Percentiles rank a stretch among this genome's conserved stretches.
Conservation (phyloP, 805 yeast species). For the Hanseniaspora taiwanica region DNA sequence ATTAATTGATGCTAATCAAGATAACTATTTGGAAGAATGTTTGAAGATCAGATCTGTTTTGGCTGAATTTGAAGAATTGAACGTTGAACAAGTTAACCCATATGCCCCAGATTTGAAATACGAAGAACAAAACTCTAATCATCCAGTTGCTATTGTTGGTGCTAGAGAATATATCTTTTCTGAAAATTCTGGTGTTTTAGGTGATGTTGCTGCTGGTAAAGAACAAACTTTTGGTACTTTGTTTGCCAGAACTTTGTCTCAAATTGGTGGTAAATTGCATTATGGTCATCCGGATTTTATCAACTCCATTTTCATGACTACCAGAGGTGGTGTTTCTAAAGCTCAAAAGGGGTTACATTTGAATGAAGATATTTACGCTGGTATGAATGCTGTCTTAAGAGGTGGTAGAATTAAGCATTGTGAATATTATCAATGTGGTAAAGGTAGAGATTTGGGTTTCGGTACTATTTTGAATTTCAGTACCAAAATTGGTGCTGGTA, state of each 20-base stretch:
- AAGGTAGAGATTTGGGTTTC: constrained; percentile 81
- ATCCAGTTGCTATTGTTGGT: constrained; percentile 77
- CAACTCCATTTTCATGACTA: constrained; percentile 62
- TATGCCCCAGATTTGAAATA: constrained; percentile 61
- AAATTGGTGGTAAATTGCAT: constrained; percentile 75
- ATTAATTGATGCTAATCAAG: constrained; percentile 78
- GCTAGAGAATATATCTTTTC: constrained; percentile 82
- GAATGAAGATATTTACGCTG: constrained; percentile 82
- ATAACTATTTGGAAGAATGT: constrained; percentile 76
- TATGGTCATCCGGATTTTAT: constrained; percentile 85
- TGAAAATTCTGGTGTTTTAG: constrained; percentile 72
- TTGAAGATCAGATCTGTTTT: constrained; percentile 67
- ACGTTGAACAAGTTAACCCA: constrained; percentile 67
- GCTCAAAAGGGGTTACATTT: constrained; percentile 79
- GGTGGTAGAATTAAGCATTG: constrained; percentile 84
- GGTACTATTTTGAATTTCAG: constrained; percentile 78
- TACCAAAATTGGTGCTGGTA: constrained; percentile 83
- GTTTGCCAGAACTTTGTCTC: constrained; percentile 72
- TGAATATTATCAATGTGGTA: constrained; percentile 83
- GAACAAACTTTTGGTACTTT: constrained; percentile 83
- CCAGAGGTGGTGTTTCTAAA: constrained; percentile 81
- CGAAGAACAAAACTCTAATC: constrained; percentile 35
- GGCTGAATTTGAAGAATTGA: constrained; percentile 72
- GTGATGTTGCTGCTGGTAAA: constrained; percentile 85
- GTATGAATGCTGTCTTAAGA: constrained; percentile 70